Base-by-base conservation (phyloP, 192 early-diverging fungal genomes). In the Coemansia sp. region DNA sequence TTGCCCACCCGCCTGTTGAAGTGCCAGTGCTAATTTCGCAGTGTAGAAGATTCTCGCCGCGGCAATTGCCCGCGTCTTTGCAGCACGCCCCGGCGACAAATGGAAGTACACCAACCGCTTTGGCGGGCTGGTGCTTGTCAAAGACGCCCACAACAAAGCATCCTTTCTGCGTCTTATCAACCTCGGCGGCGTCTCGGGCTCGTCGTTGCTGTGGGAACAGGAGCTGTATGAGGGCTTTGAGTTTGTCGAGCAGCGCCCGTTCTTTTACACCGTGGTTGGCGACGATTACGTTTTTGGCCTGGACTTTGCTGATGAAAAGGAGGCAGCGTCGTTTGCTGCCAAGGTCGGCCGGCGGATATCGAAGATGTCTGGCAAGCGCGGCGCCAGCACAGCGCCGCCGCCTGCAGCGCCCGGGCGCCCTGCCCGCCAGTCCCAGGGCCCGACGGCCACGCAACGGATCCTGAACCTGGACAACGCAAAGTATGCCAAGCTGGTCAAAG, bases 131-230 rank as follows among this genome's bases (percentile, higher is more conserved):
- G 79, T 79, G 6, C 82, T 91, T 51, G 80, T 87, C n/a, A 78
- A 71, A 49, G 87, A 88, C 47, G 63, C 80, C 41, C 80, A 76
- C 53, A 85, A 80, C 62, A 80, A 71, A n/a, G 79, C 84, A 12
- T 83, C 84, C n/a, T 83, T 84, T 30, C 80, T 91, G 59, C 81
- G 87, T 6, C 80, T 91, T 15, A 71, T 91, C 21, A 87, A 91
- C 45, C 58, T 91, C 6, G 69, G 65, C 64, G 64, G 64, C 5
- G 48, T 38, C 3, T 76, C 67, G 18, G 63, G 82, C 42, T 64
- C 66, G 38, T 76, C 81, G n/a, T 76, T 89, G 30, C 62, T 88
- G 26, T 91, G 89, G 89, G 89, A 91, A 60, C 89, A 91, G 63
- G 89, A 91, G 68, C 58, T 91, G 9, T 89, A 87, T 63, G 70